phyloP scores from a whole-genome alignment of 176 grass and related monocot species.

The Aegilops longissima region DNA sequence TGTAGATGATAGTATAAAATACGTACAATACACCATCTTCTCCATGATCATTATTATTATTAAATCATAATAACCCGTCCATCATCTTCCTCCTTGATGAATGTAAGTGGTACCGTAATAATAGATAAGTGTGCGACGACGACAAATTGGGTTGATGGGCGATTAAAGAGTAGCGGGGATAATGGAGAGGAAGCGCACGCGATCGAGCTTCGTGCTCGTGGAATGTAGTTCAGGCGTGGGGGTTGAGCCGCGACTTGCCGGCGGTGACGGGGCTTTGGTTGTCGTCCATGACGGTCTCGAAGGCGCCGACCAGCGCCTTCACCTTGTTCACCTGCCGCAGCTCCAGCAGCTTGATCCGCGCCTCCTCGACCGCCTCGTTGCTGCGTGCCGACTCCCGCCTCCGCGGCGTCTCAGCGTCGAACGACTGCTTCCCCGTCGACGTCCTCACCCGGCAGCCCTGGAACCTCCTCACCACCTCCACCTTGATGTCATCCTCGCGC shows the following conservation, averaged over 20 bases:
- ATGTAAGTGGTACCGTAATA: not conserved
- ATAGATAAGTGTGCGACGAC: not conserved
- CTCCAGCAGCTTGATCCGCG: constrained; percentile 58
- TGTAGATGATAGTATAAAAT: no score
- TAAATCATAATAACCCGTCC: not conserved
- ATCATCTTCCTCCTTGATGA: not conserved
- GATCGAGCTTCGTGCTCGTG: not conserved
- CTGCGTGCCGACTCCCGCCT: constrained; percentile 37
- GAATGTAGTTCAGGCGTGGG: not conserved
- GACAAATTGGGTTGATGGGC: not conserved
- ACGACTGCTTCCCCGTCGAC: constrained; percentile 39
- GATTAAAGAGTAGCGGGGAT: not conserved
- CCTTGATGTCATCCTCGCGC: not conserved
- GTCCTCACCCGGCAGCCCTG: constrained; percentile 48
- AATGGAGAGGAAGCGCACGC: not conserved
- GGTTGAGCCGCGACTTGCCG: constrained; percentile 3
- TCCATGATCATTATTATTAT: not conserved
- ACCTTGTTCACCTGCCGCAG: constrained; percentile 65
- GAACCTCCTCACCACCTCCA: constrained; percentile 14
- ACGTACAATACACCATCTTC: not conserved
- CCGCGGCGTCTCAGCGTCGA: constrained; percentile 30
- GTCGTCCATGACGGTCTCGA: constrained; percentile 71
- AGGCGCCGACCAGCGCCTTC: constrained; percentile 67
- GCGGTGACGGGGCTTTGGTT: not conserved
- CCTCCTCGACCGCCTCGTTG: constrained; percentile 80